Evolutionary conservation across 1,284 basidiomycete genomes (phyloP).

Genomic region (Earliella scabrosa): DNA sequence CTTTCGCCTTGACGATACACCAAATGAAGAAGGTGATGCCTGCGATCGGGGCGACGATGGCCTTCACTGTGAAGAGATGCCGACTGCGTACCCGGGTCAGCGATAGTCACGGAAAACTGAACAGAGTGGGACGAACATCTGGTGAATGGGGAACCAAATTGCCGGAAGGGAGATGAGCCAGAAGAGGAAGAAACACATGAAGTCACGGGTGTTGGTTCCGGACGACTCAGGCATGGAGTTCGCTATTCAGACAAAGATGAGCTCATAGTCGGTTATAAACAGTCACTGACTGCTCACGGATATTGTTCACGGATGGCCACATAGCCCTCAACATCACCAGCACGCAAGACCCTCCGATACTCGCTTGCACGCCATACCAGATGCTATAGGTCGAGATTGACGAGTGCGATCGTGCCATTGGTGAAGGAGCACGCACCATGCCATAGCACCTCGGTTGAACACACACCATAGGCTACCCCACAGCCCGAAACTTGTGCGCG

Average conservation of each 20-base stretch:
- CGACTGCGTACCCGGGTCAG: too few species aligned
- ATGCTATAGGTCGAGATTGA: slow-evolving; percentile 42
- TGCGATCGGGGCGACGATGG: slow-evolving; percentile 72
- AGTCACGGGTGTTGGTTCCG: slow-evolving; percentile 72
- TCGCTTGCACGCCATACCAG: slow-evolving; percentile 84
- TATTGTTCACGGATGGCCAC: slow-evolving; percentile 73
- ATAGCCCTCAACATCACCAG: slow-evolving; percentile 74
- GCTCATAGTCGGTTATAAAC: slow-evolving; percentile 2
- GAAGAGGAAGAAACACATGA: slow-evolving; percentile 87
- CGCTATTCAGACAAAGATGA: slow-evolving; percentile 36
- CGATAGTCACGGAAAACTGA: too few species aligned
- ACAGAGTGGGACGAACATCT: slow-evolving; percentile 70
- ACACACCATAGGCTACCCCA: slow-evolving; percentile 85
- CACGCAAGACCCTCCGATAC: slow-evolving; percentile 81
- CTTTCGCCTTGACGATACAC: slow-evolving; percentile 80
- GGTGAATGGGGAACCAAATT: slow-evolving; percentile 83
- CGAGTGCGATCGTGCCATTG: background rate
- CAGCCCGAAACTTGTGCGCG: slow-evolving; percentile 79
- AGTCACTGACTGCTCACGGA: slow-evolving; percentile 51
- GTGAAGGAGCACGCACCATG: slow-evolving; percentile 53
- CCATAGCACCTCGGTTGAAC: slow-evolving; percentile 81
- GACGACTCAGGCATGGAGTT: slow-evolving; percentile 73
- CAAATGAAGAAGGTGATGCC: slow-evolving; percentile 84
- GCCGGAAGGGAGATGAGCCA: slow-evolving; percentile 81
- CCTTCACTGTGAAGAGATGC: slow-evolving; percentile 84